Evolutionary conservation across 495 filamentous ascomycete genomes (phyloP).

Genomic region (Apodospora peruviana): DNA sequence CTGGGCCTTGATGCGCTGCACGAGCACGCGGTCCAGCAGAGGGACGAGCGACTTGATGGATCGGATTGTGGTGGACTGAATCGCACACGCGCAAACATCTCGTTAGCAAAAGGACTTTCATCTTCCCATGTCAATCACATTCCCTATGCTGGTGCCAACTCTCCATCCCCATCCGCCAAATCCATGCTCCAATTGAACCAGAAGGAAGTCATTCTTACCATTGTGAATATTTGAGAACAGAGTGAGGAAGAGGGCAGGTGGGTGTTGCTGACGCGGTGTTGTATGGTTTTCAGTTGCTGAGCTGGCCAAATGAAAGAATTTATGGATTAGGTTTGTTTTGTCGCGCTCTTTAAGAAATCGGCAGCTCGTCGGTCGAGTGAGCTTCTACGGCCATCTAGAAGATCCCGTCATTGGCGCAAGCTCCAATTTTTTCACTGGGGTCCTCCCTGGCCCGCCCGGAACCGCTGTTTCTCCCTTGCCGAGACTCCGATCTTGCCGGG

Average conservation of each 20-base stretch:
- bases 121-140: too few species aligned
- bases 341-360: neutral
- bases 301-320: too few species aligned
- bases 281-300: neutral
- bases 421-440: constrained; percentile 15
- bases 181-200: neutral
- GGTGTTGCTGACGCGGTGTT: constrained; percentile 3
- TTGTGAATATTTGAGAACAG: constrained; percentile 5
- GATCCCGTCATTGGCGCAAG: too few species aligned
- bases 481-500: neutral
- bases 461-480: constrained; percentile 6
- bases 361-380: neutral
- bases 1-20: constrained; percentile 97
- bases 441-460: constrained; percentile 4
- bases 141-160: too few species aligned
- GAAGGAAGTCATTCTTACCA: constrained; percentile 7
- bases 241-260: neutral
- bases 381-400: constrained; percentile 30
- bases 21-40: constrained; percentile 95
- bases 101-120: too few species aligned
- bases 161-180: too few species aligned
- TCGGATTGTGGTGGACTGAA: constrained; percentile 72
- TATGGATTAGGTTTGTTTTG: too few species aligned
- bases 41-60: constrained; percentile 93
- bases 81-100: too few species aligned